Base-by-base conservation (phyloP, 2,329 filamentous ascomycete genomes). In the Zymoseptoria brevis region DNA sequence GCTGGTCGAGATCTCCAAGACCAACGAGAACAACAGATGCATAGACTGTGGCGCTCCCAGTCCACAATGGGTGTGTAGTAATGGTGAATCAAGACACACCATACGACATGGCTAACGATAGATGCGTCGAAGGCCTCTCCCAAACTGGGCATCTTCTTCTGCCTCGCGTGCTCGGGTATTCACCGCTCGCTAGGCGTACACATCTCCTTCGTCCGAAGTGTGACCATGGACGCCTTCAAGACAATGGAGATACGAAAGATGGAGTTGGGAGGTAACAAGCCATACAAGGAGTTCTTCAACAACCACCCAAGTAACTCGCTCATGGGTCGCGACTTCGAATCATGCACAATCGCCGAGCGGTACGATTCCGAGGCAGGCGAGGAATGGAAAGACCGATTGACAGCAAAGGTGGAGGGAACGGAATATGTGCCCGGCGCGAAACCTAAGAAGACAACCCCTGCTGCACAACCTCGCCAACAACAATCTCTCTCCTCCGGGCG, bases 191-290 rank as follows among this genome's bases (percentile, higher is more conserved):
- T 99, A 29, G 94, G 94, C 62, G 94, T 99, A 41, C 94, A 99
- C 80, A 96, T 99, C 75, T 96, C 91, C 73, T 99, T 99, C 77
- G 92, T 99, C 64, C 88, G 94, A 61, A 94, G 89, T 70, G 94
- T 97, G 71, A 96, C 90, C 62, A 99, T 99, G 94, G 94, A 99
- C 78, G 91, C 91, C 59, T 97, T 99, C 81, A 99, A 99, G 75
- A 84, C 86, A 64, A 83, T 83, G 69, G 94, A 99, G 76, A 93
- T 97, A 70, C 87, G 90, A 75, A 88, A 92, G 66, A 97, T 99
- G 94, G 85, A 92, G 60, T 80, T 88, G 21, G 94, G 93, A 52
- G 94, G 94, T 57, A 99, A 99, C 76, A 86, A 88, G 62, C 83
- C 86, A 16, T 97, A 91, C 87, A 87, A 87, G 67, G 79, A 82